Percentiles rank a stretch among this genome's conserved stretches.
Conservation (phyloP, 1,284 basidiomycete species). For the Mixia osmundae region DNA sequence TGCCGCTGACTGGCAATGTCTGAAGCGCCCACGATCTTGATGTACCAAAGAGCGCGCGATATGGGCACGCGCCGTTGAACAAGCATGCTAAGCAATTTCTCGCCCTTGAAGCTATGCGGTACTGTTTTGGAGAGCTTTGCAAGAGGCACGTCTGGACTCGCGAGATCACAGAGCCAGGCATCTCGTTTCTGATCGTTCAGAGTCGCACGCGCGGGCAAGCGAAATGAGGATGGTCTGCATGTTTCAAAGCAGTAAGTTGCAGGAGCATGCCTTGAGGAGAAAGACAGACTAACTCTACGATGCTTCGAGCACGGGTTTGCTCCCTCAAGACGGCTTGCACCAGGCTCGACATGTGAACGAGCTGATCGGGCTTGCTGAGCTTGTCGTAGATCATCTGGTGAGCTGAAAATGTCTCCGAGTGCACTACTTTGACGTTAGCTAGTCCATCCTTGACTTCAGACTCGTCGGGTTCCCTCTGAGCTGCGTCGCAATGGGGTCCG, state of each 20-base stretch:
- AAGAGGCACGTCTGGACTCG: constrained; percentile 67
- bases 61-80: constrained; percentile 59
- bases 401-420: constrained; percentile 1
- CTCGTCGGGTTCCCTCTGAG: too few relatives aligned
- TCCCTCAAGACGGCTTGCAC: background rate
- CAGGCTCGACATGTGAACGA: background rate
- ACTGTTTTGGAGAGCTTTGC: constrained; percentile 66
- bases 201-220: constrained; percentile 65
- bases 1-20: constrained; percentile 42
- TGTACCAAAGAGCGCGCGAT: constrained; percentile 78
- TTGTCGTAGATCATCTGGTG: constrained; percentile 1
- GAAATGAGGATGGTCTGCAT: constrained; percentile 31
- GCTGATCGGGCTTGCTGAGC: background rate
- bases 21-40: constrained; percentile 79
- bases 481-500: too few relatives aligned
- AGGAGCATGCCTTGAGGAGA: background rate
- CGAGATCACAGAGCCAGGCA: constrained; percentile 74
- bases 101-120: constrained; percentile 77
- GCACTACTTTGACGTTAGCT: too few relatives aligned
- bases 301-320: background rate
- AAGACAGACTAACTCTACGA: background rate
- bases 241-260: constrained; percentile 9
- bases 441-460: too few relatives aligned
- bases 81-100: constrained; percentile 70
- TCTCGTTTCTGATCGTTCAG: constrained; percentile 69